Evolutionary conservation across 805 yeast species (phyloP).

Genomic region (Nakazawaea wickerhamii): DNA sequence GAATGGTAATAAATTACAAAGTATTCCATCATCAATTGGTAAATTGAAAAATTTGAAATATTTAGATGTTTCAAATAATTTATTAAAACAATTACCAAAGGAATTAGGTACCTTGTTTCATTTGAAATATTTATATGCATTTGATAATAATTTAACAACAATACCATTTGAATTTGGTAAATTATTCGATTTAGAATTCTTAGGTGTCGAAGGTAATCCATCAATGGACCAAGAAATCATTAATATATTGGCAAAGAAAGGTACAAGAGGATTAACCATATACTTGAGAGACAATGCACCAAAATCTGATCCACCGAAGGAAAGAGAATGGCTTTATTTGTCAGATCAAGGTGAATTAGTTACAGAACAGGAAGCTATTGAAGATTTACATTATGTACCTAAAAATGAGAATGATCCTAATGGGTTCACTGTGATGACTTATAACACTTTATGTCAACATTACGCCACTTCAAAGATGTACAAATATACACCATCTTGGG

Average conservation of each 20-base stretch:
- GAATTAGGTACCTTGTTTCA: conserved; percentile 82
- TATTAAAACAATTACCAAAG: conserved; percentile 64
- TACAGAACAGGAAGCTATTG: conserved; percentile 26
- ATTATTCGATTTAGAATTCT: conserved; percentile 73
- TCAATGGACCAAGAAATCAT: conserved; percentile 55
- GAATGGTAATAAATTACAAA: conserved; percentile 74
- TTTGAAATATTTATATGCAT: conserved; percentile 75
- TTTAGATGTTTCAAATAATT: conserved; percentile 79
- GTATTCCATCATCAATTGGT: conserved; percentile 63
- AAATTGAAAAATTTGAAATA: conserved; percentile 70
- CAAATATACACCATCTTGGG: conserved; percentile 97
- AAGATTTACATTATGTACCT: conserved; percentile 23
- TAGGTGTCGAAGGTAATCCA: conserved; percentile 94
- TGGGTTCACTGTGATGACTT: conserved; percentile 73
- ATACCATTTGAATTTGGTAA: conserved; percentile 86
- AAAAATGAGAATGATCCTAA: conserved; percentile 19
- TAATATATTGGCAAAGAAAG: conserved; percentile 68
- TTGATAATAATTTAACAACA: conserved; percentile 74
- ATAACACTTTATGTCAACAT: conserved; percentile 91
- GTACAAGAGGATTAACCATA: conserved; percentile 77
- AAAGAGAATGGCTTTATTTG: conserved; percentile 79
- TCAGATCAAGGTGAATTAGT: conserved; percentile 69
- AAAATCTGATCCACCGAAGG: conserved; percentile 54
- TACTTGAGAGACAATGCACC: conserved; percentile 82
- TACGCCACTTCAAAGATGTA: conserved; percentile 91